Evolutionary conservation across 108 stramenopile species (phyloP).

Genomic region (Cyclotella atomus): DNA sequence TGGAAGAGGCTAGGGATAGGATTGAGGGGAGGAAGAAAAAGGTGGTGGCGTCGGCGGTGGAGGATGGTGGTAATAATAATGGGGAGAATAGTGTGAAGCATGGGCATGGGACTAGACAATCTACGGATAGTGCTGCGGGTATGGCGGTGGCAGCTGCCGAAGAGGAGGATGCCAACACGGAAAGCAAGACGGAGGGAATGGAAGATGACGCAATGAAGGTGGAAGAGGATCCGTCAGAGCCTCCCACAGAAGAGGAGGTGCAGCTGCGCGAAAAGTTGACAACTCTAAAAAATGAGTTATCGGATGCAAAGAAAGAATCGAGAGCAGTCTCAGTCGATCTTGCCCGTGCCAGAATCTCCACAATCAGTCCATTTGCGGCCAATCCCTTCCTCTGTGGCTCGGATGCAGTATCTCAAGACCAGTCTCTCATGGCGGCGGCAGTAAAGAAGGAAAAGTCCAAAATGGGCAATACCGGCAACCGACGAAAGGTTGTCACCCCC

Average conservation of each 20-base stretch:
- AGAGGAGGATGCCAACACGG: constrained; percentile 14
- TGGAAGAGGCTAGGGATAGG: constrained; percentile 49
- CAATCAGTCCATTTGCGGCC: constrained; percentile 64
- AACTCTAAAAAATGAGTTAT: constrained; percentile 45
- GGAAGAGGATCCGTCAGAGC: constrained; percentile 42
- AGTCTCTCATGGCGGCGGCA: constrained; percentile 67
- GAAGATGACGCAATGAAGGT: constrained; percentile 19
- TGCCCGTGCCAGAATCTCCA: constrained; percentile 60
- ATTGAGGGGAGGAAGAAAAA: constrained; percentile 42
- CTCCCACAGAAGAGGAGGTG: constrained; percentile 54
- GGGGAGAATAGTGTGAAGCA: constrained; percentile 37
- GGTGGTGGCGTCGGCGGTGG: too few species aligned
- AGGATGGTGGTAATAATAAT: too few species aligned
- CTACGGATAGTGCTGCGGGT: constrained; percentile 3
- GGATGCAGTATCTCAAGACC: constrained; percentile 50
- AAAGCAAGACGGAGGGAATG: constrained; percentile 13
- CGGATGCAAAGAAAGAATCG: constrained; percentile 44
- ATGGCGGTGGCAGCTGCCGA: constrained; percentile 9
- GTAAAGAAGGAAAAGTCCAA: constrained; percentile 77
- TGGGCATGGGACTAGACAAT: not conserved
- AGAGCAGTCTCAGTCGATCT: constrained; percentile 53
- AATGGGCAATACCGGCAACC: constrained; percentile 88
- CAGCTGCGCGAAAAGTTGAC: constrained; percentile 51
- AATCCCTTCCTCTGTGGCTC: constrained; percentile 70
- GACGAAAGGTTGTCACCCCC: constrained; percentile 75